A percentile compares a stretch with the other conserved stretches of the same genome.
phyloP scores from a whole-genome alignment of 2,329 filamentous ascomycete species.

The Calonectria hongkongensis region DNA sequence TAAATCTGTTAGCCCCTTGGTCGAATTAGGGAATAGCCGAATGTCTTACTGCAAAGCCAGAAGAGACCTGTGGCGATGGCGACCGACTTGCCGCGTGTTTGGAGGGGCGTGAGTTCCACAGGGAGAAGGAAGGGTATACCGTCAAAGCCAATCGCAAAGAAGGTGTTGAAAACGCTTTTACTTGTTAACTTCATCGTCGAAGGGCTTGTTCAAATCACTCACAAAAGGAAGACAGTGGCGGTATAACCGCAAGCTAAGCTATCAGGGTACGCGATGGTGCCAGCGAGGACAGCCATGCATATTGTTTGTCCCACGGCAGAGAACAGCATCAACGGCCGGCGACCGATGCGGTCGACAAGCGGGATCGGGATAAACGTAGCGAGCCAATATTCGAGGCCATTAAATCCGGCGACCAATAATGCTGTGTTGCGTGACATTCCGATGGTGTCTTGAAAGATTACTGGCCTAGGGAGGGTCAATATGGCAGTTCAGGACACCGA shows the following conservation, averaged over 20 bases:
- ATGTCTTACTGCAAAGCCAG: conserved; percentile 6
- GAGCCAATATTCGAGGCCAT: conserved; percentile 13
- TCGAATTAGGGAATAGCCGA: too few relatives aligned
- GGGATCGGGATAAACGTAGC: conserved; percentile 8
- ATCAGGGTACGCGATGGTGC: neutral
- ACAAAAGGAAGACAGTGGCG: conserved; percentile 13
- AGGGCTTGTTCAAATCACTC: neutral
- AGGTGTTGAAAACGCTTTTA: neutral
- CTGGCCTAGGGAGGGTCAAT: neutral
- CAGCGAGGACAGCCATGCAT: conserved; percentile 8
- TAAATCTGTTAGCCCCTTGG: neutral
- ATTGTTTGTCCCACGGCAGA: neutral
- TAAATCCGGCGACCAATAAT: neutral
- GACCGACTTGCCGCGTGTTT: neutral
- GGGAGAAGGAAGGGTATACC: conserved; percentile 5
- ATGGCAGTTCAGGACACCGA: neutral
- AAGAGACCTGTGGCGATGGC: conserved; percentile 8
- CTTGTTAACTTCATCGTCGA: neutral
- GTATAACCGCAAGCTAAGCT: conserved; percentile 1
- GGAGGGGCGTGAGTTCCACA: conserved; percentile 6
- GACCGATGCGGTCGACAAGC: neutral
- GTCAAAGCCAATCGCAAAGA: conserved; percentile 6
- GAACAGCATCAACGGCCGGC: conserved; percentile 1
- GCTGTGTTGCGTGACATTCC: conserved; percentile 19
- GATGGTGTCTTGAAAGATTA: conserved; percentile 1